phyloP scores from a whole-genome alignment of 192 early-diverging fungal species.

The Dimargaris xerosporica region DNA sequence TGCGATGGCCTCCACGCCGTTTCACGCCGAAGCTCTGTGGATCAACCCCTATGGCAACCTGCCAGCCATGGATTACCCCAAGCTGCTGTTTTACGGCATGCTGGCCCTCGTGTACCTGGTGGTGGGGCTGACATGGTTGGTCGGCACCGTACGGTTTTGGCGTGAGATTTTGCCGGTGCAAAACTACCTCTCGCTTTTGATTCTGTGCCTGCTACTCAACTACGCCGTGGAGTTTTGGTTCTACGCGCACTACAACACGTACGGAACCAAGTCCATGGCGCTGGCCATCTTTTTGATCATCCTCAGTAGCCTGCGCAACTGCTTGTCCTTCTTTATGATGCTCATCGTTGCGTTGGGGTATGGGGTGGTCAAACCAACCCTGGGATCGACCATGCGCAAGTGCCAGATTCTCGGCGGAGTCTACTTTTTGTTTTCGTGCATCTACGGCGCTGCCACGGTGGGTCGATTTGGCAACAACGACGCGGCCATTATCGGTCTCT shows the following conservation, averaged over 20 bases:
- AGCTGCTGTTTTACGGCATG: conserved; percentile 69
- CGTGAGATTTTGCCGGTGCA: conserved; percentile 82
- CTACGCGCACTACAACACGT: conserved; percentile 53
- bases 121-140: conserved; percentile 64
- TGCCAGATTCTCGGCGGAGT: conserved; percentile 57
- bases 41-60: conserved; percentile 69
- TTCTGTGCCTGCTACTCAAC: conserved; percentile 77
- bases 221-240: conserved; percentile 86
- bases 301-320: conserved; percentile 78
- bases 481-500: conserved; percentile 42
- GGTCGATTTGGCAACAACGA: conserved; percentile 49
- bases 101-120: conserved; percentile 56
- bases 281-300: conserved; percentile 61
- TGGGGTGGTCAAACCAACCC: conserved; percentile 84
- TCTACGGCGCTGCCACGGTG: conserved; percentile 74
- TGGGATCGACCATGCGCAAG: conserved; percentile 80
- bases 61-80: conserved; percentile 78
- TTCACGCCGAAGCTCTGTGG: conserved; percentile 44
- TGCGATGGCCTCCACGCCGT: conserved; percentile 23
- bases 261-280: conserved; percentile 38
- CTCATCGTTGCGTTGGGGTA: conserved; percentile 91
- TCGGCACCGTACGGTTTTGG: conserved; percentile 66
- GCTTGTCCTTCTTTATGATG: conserved; percentile 91
- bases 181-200: conserved; percentile 62
- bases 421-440: conserved; percentile 77